Base-by-base conservation (phyloP, 805 yeast genomes). In the Wickerhamiella domercqiae region DNA sequence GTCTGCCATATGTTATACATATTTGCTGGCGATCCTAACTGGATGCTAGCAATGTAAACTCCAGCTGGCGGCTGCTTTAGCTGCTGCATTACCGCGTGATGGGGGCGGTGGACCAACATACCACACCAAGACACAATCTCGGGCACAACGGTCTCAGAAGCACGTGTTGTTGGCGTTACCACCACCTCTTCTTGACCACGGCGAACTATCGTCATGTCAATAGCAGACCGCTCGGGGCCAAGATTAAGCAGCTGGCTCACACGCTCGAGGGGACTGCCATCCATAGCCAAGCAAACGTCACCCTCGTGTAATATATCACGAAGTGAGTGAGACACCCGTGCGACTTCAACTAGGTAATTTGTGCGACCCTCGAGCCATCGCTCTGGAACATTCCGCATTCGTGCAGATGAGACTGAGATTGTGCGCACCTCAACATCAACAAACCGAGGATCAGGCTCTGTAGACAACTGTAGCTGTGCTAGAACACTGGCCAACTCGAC, bases 21-120 rank as follows among this genome's bases (percentile, higher is more conserved):
- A 39, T 73, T 67, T 14, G 90, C 90, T 5, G 95, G 95, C 0
- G 94, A 81, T 5, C 94, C 94, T 26, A 72, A 68, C 31, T 75
- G 68, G 52, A 79, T 70, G 18, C 74, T 66, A 2, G 83, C 76
- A 38, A 83, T 75, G 52, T 84, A 86, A n/a, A 86, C 90, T 38
- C 72, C 74, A 14, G 87, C 76, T 9, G 93, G 94, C 37, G 82
- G 62, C 39, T 70, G 65, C 37, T 71, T 71, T 70, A 80, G 75
- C 28, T 79, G 73, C 60, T 84, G 94, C 44, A 86, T 71, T 14
- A 84, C 94, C 6, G 90, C 87, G 52, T 79, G 93, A 56, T 83
- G 95, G n/a, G 95, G 94, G 28, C 73, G 68, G 53, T 86, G 96
- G 24, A 86, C 56, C 4, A 78, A 60, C 29, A 84, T 76, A 17